These are phyloP conservation scores for Lactifluus subvellereus DNA, from an alignment of 768 basidiomycete species.

Conservation along the genomic window DNA sequence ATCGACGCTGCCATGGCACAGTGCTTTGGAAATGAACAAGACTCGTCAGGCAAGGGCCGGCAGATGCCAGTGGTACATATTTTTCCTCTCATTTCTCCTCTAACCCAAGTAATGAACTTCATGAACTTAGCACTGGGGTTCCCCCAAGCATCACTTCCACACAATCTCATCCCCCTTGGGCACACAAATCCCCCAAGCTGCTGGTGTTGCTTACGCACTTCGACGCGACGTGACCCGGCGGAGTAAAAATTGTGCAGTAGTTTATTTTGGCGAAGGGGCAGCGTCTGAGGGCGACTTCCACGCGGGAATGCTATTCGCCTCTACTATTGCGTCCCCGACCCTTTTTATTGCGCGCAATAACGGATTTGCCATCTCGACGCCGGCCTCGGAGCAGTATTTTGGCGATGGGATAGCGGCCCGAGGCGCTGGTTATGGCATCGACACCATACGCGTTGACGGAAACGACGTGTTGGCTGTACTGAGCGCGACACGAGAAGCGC, in stretches of 20 bases:
- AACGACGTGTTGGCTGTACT: constrained; percentile 88
- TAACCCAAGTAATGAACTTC: constrained; percentile 27
- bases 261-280: constrained; percentile 92
- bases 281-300: constrained; percentile 96
- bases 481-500: constrained; percentile 63
- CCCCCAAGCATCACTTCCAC: constrained; percentile 79
- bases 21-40: constrained; percentile 83
- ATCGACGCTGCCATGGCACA: constrained; percentile 84
- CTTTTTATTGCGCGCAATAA: constrained; percentile 77
- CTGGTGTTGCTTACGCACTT: constrained; percentile 87
- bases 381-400: constrained; percentile 79
- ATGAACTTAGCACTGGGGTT: constrained; percentile 69
- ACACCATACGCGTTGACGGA: constrained; percentile 89
- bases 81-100: not conserved
- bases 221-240: constrained; percentile 67
- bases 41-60: constrained; percentile 74
- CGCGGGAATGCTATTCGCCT: constrained; percentile 78
- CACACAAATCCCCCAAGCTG: constrained; percentile 93
- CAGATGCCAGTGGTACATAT: constrained; percentile 86
- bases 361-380: constrained; percentile 94
- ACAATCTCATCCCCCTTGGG: constrained; percentile 91
- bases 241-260: constrained; percentile 71
- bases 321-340: constrained; percentile 67
- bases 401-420: constrained; percentile 92
- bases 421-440: constrained; percentile 88